Evolutionary conservation across 208 protist species (phyloP), one percentile per base, ranked within the genome.

Genomic region (Angomonas ambiguus): DNA sequence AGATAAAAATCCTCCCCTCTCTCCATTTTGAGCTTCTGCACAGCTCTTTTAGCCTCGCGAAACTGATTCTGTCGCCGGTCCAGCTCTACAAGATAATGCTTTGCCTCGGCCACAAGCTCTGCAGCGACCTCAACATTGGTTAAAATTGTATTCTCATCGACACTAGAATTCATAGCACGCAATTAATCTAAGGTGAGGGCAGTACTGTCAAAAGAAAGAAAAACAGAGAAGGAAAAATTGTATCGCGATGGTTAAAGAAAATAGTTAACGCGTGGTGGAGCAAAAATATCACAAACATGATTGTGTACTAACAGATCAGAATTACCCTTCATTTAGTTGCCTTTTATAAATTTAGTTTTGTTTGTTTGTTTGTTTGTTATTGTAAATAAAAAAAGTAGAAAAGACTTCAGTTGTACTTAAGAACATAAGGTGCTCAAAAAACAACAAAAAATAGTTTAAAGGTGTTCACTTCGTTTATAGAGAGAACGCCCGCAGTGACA

Each of bases 41-140:
- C 63, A 34, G 70, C 75, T 16, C 88, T 83, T 5, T 71, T 80
- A 0, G 85, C 85, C 69, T 92, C 88, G 1, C 84, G 85, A 56
- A 84, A 87, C 51, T 95, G 88, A 34, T 91, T 82, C 64, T 95
- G 85, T 16, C 83, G 71, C 42, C 85, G 74, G 51, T 95, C 88
- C 18, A 92, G 76, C 45, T 91, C 79, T 10, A 92, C 66, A 10
- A 95, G 71, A 53, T 83, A 77, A 18, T 83, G 76, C 53, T 84
- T 85, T 5, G 79, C 82, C 65, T 89, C 88, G 1, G 63, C 65
- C 0, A 95, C 82, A 25, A 87, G 65, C 53, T 92, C 83, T 1
- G 76, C 80, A 20, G 82, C 84, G 16, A 81, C 61, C 55, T 95
- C 88, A 27, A 80, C 30, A 31, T 62, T 48, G 53, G 30, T 56